Evolutionary conservation across 2,329 filamentous ascomycete species (phyloP).

Genomic region (Clonostachys chloroleuca): DNA sequence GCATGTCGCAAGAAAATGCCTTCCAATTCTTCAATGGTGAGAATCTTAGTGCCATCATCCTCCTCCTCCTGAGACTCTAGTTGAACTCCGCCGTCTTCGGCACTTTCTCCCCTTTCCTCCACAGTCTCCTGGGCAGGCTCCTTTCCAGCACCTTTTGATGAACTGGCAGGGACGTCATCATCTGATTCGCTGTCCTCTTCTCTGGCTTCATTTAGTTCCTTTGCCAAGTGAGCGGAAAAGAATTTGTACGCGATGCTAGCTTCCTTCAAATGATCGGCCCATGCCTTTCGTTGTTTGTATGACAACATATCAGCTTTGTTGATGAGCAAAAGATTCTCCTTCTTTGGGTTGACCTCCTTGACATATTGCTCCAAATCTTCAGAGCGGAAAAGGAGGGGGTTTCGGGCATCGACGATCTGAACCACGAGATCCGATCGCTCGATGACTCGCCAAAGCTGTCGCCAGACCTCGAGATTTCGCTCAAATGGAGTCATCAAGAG

Average conservation of each 20-base stretch:
- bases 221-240: constrained; percentile 91
- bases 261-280: constrained; percentile 82
- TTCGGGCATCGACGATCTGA: constrained; percentile 96
- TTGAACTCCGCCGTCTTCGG: constrained; percentile 19
- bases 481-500: constrained; percentile 97
- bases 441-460: constrained; percentile 96
- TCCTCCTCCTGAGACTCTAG: constrained; percentile 23
- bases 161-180: not conserved
- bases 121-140: constrained; percentile 26
- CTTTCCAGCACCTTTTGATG: constrained; percentile 17
- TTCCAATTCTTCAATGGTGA: constrained; percentile 91
- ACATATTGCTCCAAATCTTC: constrained; percentile 93
- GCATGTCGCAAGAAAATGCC: constrained; percentile 76
- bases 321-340: constrained; percentile 87
- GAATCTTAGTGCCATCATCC: constrained; percentile 64
- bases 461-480: constrained; percentile 95
- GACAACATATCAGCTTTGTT: constrained; percentile 99
- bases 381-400: constrained; percentile 88
- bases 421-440: constrained; percentile 94
- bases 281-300: constrained; percentile 70
- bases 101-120: constrained; percentile 21
- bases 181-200: constrained; percentile 40
- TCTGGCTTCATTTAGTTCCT: constrained; percentile 77
- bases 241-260: constrained; percentile 87
- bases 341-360: constrained; percentile 82